Conservation (phyloP, 2,329 filamentous ascomycete genomes). For the Daldinia sp. region DNA sequence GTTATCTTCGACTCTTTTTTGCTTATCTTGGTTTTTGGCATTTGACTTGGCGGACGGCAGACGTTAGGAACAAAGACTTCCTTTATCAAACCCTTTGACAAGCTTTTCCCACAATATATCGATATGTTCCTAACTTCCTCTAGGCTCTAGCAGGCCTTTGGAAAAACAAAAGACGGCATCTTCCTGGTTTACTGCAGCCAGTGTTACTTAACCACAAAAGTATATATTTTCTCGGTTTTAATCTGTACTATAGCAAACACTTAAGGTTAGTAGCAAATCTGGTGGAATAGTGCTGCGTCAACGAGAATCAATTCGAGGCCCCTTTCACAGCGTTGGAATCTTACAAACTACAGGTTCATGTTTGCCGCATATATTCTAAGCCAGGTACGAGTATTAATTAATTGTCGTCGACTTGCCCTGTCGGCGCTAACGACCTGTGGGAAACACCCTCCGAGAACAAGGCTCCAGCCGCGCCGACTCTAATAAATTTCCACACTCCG, state of each 20-base stretch:
- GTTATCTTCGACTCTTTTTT: background rate
- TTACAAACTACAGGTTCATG: background rate
- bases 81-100: too few species aligned
- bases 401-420: conserved; percentile 15
- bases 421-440: conserved; percentile 29
- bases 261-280: background rate
- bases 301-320: background rate
- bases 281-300: background rate
- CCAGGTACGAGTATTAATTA: background rate
- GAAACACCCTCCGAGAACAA: conserved; percentile 33
- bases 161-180: too few species aligned
- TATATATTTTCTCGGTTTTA: too few species aligned
- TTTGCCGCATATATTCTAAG: background rate
- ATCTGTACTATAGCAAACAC: too few species aligned
- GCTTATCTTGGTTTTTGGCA: too few species aligned
- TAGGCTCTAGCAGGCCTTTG: too few species aligned
- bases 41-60: too few species aligned
- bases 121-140: too few species aligned
- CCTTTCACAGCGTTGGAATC: background rate
- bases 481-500: conserved; percentile 40
- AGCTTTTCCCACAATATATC: too few species aligned
- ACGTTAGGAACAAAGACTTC: too few species aligned
- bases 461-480: conserved; percentile 32
- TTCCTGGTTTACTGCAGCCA: too few species aligned
- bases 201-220: too few species aligned